phyloP scores from a whole-genome alignment of 2,329 filamentous ascomycete species.

The Herpomyces periplanetae region DNA sequence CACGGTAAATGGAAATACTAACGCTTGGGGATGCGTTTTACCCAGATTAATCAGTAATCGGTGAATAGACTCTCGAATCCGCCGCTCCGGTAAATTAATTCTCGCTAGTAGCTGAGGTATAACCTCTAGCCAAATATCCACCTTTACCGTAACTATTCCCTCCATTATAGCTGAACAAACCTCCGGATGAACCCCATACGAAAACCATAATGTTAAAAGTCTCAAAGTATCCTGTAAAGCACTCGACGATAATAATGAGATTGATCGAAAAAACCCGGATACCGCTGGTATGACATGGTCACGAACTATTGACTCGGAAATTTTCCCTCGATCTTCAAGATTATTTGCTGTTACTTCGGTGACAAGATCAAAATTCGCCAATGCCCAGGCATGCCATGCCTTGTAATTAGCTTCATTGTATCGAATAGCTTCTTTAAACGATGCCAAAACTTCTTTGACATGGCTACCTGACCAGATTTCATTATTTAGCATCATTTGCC shows the following conservation, averaged over 20 bases:
- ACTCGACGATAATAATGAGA: slow-evolving; percentile 56
- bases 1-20: slow-evolving; percentile 87
- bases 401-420: slow-evolving; percentile 94
- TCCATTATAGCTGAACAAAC: slow-evolving; percentile 64
- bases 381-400: slow-evolving; percentile 91
- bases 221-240: slow-evolving; percentile 81
- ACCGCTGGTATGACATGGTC: slow-evolving; percentile 83
- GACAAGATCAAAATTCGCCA: slow-evolving; percentile 94
- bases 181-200: slow-evolving; percentile 50
- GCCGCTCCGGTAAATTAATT: slow-evolving; percentile 73
- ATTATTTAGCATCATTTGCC: slow-evolving; percentile 50
- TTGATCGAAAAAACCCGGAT: slow-evolving; percentile 85
- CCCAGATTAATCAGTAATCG: slow-evolving; percentile 71
- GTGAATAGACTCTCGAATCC: slow-evolving; percentile 63
- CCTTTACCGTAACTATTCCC: slow-evolving; percentile 58
- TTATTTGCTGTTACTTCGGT: slow-evolving; percentile 20
- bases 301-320: slow-evolving; percentile 23
- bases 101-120: slow-evolving; percentile 87
- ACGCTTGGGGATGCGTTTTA: slow-evolving; percentile 62
- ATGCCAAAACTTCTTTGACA: slow-evolving; percentile 54
- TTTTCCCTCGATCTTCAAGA: slow-evolving; percentile 20
- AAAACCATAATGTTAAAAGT: slow-evolving; percentile 78
- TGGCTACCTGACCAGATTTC: slow-evolving; percentile 60
- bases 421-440: slow-evolving; percentile 61
- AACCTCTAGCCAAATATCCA: slow-evolving; percentile 94